Percentiles rank a stretch among this genome's conserved stretches.
phyloP scores from a whole-genome alignment of 2,329 filamentous ascomycete species.

The Paracoccidioides brasiliensis region DNA sequence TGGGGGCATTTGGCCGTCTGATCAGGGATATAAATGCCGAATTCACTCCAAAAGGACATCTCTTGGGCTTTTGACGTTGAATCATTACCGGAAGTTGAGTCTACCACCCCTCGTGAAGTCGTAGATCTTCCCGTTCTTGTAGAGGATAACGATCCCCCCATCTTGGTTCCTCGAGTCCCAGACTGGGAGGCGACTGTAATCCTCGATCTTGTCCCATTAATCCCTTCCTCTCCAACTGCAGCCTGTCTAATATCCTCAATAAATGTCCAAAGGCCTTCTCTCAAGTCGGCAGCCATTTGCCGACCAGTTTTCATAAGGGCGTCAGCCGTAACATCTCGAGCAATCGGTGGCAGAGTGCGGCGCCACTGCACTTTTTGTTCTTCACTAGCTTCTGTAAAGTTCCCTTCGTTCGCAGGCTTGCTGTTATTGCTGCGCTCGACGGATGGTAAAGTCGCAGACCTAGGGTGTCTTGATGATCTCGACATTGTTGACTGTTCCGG shows the following conservation, averaged over 20 bases:
- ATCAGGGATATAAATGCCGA: constrained; percentile 36
- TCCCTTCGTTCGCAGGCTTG: constrained; percentile 11
- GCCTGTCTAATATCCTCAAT: constrained; percentile 91
- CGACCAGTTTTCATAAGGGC: constrained; percentile 47
- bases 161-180: constrained; percentile 19
- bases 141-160: constrained; percentile 20
- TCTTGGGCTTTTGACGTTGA: constrained; percentile 31
- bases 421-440: constrained; percentile 20
- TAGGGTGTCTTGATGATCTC: constrained; percentile 24
- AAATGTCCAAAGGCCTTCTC: constrained; percentile 83
- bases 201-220: constrained; percentile 42
- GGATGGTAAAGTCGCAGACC: constrained; percentile 30
- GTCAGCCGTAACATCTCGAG: constrained; percentile 28
- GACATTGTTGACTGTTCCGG: constrained; percentile 11
- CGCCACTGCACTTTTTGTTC: constrained; percentile 29
- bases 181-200: constrained; percentile 19
- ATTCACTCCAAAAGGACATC: constrained; percentile 38
- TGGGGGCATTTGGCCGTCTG: constrained; percentile 24
- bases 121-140: constrained; percentile 14
- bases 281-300: constrained; percentile 80
- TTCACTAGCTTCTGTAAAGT: constrained; percentile 18
- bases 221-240: constrained; percentile 85
- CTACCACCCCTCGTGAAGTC: constrained; percentile 19
- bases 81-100: constrained; percentile 28
- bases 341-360: constrained; percentile 31